Percentiles rank a stretch among this genome's conserved stretches.
These are phyloP conservation scores for Leccinellum rugosiceps DNA, from an alignment of 768 basidiomycete species.

Conservation along the genomic window DNA sequence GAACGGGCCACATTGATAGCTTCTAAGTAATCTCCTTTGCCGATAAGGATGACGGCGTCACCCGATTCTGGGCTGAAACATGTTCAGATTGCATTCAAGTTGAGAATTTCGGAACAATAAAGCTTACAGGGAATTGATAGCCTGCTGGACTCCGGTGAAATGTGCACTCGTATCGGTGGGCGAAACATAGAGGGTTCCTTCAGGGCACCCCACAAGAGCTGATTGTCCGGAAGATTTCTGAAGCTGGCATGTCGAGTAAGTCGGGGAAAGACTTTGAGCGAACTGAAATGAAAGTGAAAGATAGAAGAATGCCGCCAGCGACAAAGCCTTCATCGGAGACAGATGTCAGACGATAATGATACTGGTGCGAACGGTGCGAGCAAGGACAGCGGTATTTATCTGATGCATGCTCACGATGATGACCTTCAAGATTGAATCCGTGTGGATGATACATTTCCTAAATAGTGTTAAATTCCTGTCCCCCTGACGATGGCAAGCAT, in stretches of 20 bases:
- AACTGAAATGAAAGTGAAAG: conserved; percentile 1
- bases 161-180: conserved; percentile 41
- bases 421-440: too few species aligned
- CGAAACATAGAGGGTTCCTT: conserved; percentile 59
- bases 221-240: conserved; percentile 41
- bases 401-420: not conserved
- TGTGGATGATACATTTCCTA: not conserved
- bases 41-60: not conserved
- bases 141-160: conserved; percentile 52
- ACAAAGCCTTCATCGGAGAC: conserved; percentile 6
- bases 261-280: conserved; percentile 40
- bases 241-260: conserved; percentile 48
- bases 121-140: conserved; percentile 53
- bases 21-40: not conserved
- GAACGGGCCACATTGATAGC: conserved; percentile 33
- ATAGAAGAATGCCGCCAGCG: conserved; percentile 4
- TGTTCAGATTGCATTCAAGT: not conserved
- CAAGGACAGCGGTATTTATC: not conserved
- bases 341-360: not conserved
- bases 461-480: not conserved
- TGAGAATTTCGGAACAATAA: not conserved
- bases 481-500: not conserved
- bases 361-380: not conserved
- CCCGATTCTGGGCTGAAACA: not conserved
- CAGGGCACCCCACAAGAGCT: conserved; percentile 52